phyloP scores from a whole-genome alignment of 768 basidiomycete species.

The Panaeolus cyanescens region DNA sequence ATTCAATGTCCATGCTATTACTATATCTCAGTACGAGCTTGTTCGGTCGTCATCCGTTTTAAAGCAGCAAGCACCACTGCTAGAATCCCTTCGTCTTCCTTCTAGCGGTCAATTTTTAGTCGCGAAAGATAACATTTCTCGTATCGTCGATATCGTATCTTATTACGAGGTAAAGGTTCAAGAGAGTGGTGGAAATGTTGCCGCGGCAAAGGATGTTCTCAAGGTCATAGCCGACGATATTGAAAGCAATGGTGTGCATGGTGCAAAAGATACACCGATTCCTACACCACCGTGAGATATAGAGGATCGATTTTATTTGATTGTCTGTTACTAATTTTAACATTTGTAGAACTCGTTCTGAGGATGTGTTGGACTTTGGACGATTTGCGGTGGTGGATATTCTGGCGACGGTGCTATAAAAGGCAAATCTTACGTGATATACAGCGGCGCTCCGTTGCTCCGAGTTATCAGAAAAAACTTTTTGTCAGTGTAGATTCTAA shows the following conservation, averaged over 20 bases:
- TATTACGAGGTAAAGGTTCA: slow-evolving; percentile 59
- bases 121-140: slow-evolving; percentile 23
- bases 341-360: slow-evolving; percentile 38
- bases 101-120: slow-evolving; percentile 24
- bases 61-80: slow-evolving; percentile 45
- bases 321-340: slow-evolving; percentile 21
- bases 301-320: slow-evolving; percentile 16
- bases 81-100: slow-evolving; percentile 41
- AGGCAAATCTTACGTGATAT: slow-evolving; percentile 26
- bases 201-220: slow-evolving; percentile 57
- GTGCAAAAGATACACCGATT: slow-evolving; percentile 25
- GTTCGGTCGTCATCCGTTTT: slow-evolving; percentile 55
- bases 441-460: slow-evolving; percentile 38
- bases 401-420: slow-evolving; percentile 52
- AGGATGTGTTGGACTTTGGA: slow-evolving; percentile 55
- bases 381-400: slow-evolving; percentile 58
- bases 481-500: slow-evolving; percentile 31
- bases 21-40: slow-evolving; percentile 57
- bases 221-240: slow-evolving; percentile 60
- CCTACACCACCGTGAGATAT: slow-evolving; percentile 48
- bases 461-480: slow-evolving; percentile 46
- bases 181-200: slow-evolving; percentile 33
- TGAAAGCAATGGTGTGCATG: slow-evolving; percentile 60
- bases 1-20: background rate
- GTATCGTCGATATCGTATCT: slow-evolving; percentile 28